Percentiles rank a stretch among this genome's conserved stretches.
Conservation (phyloP, 441 rosid genomes). For the Euphorbia celastroides region DNA sequence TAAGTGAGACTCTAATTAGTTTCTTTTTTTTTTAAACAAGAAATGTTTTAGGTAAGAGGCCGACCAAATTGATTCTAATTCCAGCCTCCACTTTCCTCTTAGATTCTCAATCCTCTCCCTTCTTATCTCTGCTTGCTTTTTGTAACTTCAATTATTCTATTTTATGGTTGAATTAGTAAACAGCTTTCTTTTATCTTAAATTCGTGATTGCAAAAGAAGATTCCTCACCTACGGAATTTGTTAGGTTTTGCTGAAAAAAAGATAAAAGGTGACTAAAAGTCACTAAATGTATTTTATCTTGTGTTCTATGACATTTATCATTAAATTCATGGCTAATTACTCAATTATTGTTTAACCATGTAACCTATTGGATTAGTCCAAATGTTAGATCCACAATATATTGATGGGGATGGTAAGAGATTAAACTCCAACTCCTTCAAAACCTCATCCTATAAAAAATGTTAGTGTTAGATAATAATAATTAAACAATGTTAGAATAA, state of each 20-base stretch:
- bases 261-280: neutral
- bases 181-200: neutral
- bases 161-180: neutral
- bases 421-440: too few relatives aligned
- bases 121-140: slow-evolving; percentile 24
- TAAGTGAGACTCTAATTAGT: slow-evolving; percentile 26
- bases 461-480: too few relatives aligned
- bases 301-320: neutral
- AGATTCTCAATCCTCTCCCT: slow-evolving; percentile 28
- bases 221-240: slow-evolving; percentile 5
- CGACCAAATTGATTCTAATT: slow-evolving; percentile 55
- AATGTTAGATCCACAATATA: too few relatives aligned
- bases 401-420: too few relatives aligned
- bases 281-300: neutral
- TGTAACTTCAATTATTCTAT: neutral
- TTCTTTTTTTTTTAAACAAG: neutral
- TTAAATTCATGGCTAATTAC: neutral
- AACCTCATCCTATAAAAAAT: too few relatives aligned
- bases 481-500: too few relatives aligned
- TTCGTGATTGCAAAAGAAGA: slow-evolving; percentile 7
- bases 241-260: slow-evolving; percentile 8
- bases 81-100: slow-evolving; percentile 43
- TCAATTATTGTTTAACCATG: too few relatives aligned
- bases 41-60: slow-evolving; percentile 31
- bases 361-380: too few relatives aligned